Conservation (phyloP, 768 basidiomycete species). For the Hericium coralloides region DNA sequence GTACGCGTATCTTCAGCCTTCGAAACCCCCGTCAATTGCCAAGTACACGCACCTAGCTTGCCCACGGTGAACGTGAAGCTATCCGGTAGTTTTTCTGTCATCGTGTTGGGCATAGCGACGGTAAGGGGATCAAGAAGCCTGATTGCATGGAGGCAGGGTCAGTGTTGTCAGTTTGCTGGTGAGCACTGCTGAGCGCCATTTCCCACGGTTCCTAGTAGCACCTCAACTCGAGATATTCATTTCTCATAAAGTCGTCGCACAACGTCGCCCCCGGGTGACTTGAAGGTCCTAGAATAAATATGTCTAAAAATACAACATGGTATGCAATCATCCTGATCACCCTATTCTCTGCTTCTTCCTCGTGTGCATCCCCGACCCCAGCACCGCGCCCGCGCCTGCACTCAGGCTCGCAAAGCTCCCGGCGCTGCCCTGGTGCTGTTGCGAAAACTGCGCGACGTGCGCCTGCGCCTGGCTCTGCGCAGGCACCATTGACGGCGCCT, state of each 20-base stretch:
- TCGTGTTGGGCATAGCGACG: background rate
- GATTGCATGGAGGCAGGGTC: background rate
- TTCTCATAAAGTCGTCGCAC: too few species aligned
- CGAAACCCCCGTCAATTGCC: conserved; percentile 5
- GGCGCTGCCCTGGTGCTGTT: conserved; percentile 42
- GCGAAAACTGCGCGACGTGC: conserved; percentile 29
- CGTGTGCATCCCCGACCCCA: conserved; percentile 22
- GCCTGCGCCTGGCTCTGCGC: conserved; percentile 33
- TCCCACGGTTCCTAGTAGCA: background rate
- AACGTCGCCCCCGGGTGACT: too few species aligned
- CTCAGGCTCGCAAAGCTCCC: conserved; percentile 57
- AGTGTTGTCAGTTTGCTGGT: too few species aligned
- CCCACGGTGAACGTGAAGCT: conserved; percentile 91
- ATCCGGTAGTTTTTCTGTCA: conserved; percentile 33
- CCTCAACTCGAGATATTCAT: too few species aligned
- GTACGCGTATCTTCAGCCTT: background rate
- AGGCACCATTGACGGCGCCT: conserved; percentile 82
- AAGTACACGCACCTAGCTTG: conserved; percentile 65
- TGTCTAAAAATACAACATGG: too few species aligned
- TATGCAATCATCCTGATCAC: conserved; percentile 15
- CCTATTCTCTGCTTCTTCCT: conserved; percentile 57
- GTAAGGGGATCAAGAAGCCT: background rate
- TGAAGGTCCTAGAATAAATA: too few species aligned
- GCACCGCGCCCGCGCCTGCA: conserved; percentile 36
- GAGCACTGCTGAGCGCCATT: background rate